A percentile compares a stretch with the other conserved stretches of the same genome.
These are phyloP conservation scores for Royoungia palumana DNA, from an alignment of 768 basidiomycete genomes.

Conservation along the genomic window DNA sequence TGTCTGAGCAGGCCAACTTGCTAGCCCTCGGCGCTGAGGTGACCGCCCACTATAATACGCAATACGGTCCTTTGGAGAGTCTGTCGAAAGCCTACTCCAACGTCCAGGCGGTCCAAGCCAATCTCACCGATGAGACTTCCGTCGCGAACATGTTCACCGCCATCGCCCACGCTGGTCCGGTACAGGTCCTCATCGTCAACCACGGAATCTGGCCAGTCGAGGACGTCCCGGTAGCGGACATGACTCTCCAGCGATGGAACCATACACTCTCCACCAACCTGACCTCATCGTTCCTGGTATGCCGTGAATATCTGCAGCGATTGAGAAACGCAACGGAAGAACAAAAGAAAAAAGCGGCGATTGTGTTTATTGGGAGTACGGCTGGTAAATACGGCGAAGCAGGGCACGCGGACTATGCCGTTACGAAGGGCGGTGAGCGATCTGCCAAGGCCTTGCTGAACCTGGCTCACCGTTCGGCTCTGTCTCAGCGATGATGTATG, in stretches of 20 bases:
- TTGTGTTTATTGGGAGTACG: conserved; percentile 68
- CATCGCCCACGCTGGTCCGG: conserved; percentile 40
- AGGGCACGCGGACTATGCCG: conserved; percentile 63
- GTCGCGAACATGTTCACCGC: conserved; percentile 49
- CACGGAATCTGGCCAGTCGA: conserved; percentile 52
- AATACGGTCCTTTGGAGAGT: conserved; percentile 38
- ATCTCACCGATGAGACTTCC: conserved; percentile 56
- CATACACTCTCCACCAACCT: conserved; percentile 59
- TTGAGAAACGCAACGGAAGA: conserved; percentile 38
- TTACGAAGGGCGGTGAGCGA: conserved; percentile 60
- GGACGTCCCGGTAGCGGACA: conserved; percentile 50
- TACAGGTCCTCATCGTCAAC: conserved; percentile 59
- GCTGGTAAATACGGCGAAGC: conserved; percentile 74
- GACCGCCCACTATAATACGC: conserved; percentile 68
- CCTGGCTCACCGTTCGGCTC: not conserved
- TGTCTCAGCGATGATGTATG: conserved; percentile 66
- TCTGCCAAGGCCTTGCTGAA: not conserved
- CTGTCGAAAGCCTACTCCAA: conserved; percentile 37
- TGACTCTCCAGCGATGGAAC: conserved; percentile 65
- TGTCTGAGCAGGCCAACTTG: not conserved
- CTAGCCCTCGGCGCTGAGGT: conserved; percentile 69
- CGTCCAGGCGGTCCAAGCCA: conserved; percentile 45
- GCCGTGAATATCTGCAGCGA: conserved; percentile 54
- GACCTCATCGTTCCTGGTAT: conserved; percentile 64
- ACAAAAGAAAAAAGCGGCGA: conserved; percentile 52